These are phyloP conservation scores for Exobasidium cylindrosporum DNA, from an alignment of 1,284 basidiomycete genomes.

Conservation along the genomic window DNA sequence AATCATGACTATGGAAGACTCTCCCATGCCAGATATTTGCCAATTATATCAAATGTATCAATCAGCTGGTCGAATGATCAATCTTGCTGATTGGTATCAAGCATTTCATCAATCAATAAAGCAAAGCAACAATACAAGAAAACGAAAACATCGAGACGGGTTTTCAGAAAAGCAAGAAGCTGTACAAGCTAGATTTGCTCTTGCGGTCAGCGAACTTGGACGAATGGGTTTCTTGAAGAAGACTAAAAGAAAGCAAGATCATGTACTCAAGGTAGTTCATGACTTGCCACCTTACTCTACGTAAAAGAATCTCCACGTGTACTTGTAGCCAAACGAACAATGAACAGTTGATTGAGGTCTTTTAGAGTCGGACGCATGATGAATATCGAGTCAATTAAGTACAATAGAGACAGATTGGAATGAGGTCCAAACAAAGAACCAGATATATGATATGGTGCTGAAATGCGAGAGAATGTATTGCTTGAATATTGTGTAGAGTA, in stretches of 20 bases:
- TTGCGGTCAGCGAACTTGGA: constrained; percentile 45
- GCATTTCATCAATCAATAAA: constrained; percentile 41
- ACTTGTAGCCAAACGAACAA: too few relatives aligned
- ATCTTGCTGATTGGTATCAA: constrained; percentile 49
- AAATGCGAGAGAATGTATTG: too few relatives aligned
- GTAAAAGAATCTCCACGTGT: too few relatives aligned
- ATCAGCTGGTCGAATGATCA: constrained; percentile 47
- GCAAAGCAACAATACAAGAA: not conserved
- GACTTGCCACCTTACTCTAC: constrained; percentile 37
- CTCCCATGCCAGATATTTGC: constrained; percentile 37
- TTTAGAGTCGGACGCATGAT: too few relatives aligned
- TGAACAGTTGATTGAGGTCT: too few relatives aligned
- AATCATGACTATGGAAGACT: not conserved
- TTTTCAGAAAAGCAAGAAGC: constrained; percentile 6
- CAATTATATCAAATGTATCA: constrained; percentile 37
- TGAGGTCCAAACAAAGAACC: too few relatives aligned
- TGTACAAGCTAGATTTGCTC: constrained; percentile 40
- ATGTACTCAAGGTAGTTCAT: constrained; percentile 45
- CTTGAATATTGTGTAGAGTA: too few relatives aligned
- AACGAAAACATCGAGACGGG: constrained; percentile 9
- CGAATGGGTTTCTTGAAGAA: constrained; percentile 44
- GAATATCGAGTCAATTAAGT: too few relatives aligned
- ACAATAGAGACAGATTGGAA: not conserved
- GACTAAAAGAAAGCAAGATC: constrained; percentile 41
- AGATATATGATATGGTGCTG: too few relatives aligned